Evolutionary conservation across 495 filamentous ascomycete genomes (phyloP).

Genomic region (Mycothermus thermophilus): DNA sequence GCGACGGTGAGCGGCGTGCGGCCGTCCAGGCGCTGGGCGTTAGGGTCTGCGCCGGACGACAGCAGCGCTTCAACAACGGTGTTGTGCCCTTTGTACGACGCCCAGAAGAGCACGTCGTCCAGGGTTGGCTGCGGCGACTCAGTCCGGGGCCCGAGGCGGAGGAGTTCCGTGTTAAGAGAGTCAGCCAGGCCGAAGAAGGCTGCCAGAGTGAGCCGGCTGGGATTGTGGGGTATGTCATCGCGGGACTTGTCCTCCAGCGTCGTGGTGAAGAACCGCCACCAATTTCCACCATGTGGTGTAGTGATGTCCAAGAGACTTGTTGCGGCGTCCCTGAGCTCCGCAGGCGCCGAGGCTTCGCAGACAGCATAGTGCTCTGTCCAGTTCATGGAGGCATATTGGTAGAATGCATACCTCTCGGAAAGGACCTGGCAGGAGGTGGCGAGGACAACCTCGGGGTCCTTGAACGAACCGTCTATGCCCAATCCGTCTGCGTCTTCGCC

Average conservation of each 20-base stretch:
- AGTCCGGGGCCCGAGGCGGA: neutral
- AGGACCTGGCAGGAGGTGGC: conserved; percentile 4
- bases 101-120: conserved; percentile 10
- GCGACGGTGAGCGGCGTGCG: conserved; percentile 8
- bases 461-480: neutral
- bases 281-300: conserved; percentile 3
- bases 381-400: conserved; percentile 10
- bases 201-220: conserved; percentile 4
- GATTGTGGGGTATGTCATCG: neutral
- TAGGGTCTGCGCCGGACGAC: neutral
- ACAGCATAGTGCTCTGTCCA: conserved; percentile 13
- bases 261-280: conserved; percentile 10
- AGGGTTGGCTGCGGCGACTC: neutral
- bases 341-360: neutral
- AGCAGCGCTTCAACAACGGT: conserved; percentile 7
- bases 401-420: conserved; percentile 2
- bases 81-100: conserved; percentile 4
- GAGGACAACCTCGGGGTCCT: neutral
- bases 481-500: neutral
- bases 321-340: conserved; percentile 1
- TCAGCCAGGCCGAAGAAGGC: conserved; percentile 9
- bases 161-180: neutral
- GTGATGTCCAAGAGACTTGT: conserved; percentile 4
- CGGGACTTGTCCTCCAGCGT: conserved; percentile 1
- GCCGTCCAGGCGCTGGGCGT: neutral